phyloP scores from a whole-genome alignment of 1,284 basidiomycete genomes.

The Boletus semigastroideus region DNA sequence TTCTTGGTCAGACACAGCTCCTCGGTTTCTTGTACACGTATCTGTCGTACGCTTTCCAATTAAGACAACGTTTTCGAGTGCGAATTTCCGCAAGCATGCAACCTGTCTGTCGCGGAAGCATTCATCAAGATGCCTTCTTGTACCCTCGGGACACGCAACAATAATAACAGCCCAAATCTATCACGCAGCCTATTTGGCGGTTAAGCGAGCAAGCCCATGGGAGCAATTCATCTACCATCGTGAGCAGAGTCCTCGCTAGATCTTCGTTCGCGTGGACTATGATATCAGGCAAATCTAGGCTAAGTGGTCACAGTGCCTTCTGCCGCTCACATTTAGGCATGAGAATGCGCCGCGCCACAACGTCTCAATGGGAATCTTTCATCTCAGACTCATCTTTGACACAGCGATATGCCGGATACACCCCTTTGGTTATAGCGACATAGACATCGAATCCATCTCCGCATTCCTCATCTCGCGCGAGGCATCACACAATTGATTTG shows the following conservation, averaged over 20 bases:
- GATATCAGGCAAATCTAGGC: conserved; percentile 9
- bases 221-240: conserved; percentile 16
- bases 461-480: conserved; percentile 10
- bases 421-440: conserved; percentile 17
- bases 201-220: conserved; percentile 13
- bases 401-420: conserved; percentile 1
- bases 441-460: conserved; percentile 8
- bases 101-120: conserved; percentile 4
- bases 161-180: conserved; percentile 16
- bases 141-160: conserved; percentile 4
- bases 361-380: conserved; percentile 16
- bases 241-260: conserved; percentile 16
- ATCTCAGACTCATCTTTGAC: conserved; percentile 15
- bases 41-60: conserved; percentile 20
- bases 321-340: conserved; percentile 15
- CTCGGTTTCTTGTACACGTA: conserved; percentile 22
- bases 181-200: conserved; percentile 21
- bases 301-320: conserved; percentile 21
- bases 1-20: conserved; percentile 9
- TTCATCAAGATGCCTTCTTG: not conserved
- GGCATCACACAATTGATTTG: conserved; percentile 17
- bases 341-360: conserved; percentile 26
- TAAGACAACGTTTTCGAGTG: conserved; percentile 13
- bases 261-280: conserved; percentile 16
- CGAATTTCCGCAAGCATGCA: conserved; percentile 2